Evolutionary conservation across 1,284 basidiomycete species (phyloP), one percentile per base, ranked within the genome.

Genomic region (Tilletia indica): DNA sequence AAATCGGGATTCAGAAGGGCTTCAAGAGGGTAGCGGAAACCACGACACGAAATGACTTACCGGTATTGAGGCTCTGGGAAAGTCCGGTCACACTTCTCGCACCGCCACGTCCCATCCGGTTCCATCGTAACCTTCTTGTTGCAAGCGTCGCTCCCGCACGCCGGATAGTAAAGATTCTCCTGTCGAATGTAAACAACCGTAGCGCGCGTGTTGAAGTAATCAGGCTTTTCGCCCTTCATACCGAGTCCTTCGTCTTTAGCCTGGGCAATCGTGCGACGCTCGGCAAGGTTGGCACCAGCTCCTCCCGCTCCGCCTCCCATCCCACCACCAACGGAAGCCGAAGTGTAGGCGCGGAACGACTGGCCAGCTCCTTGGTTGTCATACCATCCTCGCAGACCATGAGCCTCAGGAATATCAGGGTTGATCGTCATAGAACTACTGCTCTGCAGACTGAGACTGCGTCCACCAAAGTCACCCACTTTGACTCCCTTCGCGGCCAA

Each of bases 391-490:
- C 93, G 90, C 45, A 99, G 88, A 0, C 87, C 85, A 84, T 95
- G 92, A 0, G 93, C 91, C 77, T 96, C 93, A 36, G 89, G 88
- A 36, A 95, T 92, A 77, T 97, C 94, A 2, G 96, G 96, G 80
- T 95, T 92, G 80, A 93, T 75, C 47, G 75, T 70, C 80, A 84
- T 82, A 21, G 81, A 78, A 39, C 80, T 79, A 70, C 75, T 77
- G 19, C 89, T 86, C 90, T 97, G 92, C 34, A 90, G 89, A 34
- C 92, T 93, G 61, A 98, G 87, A 0, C 47, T 74, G 85, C 73
- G 81, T 88, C 95, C 96, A 79, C 92, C 92, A 84, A 93, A 99
- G 79, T 98, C 96, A 54, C 93, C 91, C 54, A 99, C 93, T 85
- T 92, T 95, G 80, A 94, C 93, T 31, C 93, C 92, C 86, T 97